A percentile compares a stretch with the other conserved stretches of the same genome.
These are phyloP conservation scores for Saxophila tyrrhenica DNA, from an alignment of 495 filamentous ascomycete species.

Conservation along the genomic window DNA sequence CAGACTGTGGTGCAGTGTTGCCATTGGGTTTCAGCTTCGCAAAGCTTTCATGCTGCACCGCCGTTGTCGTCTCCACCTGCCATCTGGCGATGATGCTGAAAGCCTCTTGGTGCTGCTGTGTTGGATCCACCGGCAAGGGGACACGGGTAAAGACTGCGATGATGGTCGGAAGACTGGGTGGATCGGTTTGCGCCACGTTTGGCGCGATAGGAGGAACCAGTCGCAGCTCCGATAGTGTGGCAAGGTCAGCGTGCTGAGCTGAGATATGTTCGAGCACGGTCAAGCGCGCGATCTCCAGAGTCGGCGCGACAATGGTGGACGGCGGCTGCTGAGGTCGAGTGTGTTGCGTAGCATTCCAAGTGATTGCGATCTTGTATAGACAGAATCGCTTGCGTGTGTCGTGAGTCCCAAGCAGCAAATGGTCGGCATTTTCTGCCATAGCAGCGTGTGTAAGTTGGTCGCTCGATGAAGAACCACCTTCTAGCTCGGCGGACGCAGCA, in stretches of 20 bases:
- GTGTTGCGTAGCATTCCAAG: slow-evolving; percentile 26
- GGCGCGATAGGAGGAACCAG: slow-evolving; percentile 47
- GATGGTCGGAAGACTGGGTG: slow-evolving; percentile 44
- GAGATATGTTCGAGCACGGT: slow-evolving; percentile 28
- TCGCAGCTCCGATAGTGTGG: slow-evolving; percentile 53
- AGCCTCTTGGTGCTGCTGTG: slow-evolving; percentile 45
- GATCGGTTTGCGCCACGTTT: slow-evolving; percentile 30
- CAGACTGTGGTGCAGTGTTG: slow-evolving; percentile 31
- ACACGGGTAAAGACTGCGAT: slow-evolving; percentile 60
- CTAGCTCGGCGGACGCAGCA: slow-evolving; percentile 55
- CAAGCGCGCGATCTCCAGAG: slow-evolving; percentile 16
- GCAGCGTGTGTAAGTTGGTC: slow-evolving; percentile 72
- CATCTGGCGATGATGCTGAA: slow-evolving; percentile 64
- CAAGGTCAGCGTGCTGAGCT: slow-evolving; percentile 20
- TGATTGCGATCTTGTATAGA: slow-evolving; percentile 29
- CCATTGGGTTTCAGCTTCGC: slow-evolving; percentile 58
- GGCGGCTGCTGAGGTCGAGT: slow-evolving; percentile 4
- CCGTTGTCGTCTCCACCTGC: slow-evolving; percentile 54
- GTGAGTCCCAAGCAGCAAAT: slow-evolving; percentile 26
- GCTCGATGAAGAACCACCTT: slow-evolving; percentile 54
- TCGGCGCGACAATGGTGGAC: slow-evolving; percentile 8
- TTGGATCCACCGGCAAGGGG: slow-evolving; percentile 35
- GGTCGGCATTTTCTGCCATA: slow-evolving; percentile 53
- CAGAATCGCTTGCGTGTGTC: slow-evolving; percentile 21
- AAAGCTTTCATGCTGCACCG: slow-evolving; percentile 58